These are phyloP conservation scores for Diaporthe sp. DNA, from an alignment of 2,329 filamentous ascomycete genomes.

Conservation along the genomic window DNA sequence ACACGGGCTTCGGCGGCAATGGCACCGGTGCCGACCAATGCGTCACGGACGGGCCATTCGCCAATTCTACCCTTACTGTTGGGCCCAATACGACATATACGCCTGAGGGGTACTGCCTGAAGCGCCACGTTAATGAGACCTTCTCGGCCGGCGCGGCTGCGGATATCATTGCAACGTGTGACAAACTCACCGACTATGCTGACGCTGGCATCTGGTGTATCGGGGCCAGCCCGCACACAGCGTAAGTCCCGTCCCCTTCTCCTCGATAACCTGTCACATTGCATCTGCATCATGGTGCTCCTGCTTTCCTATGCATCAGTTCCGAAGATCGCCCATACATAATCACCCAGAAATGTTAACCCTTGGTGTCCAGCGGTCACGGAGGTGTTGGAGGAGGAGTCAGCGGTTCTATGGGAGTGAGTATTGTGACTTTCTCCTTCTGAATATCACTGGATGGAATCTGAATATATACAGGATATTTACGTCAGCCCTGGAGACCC, in stretches of 20 bases:
- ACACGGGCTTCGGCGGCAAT: conserved; percentile 44
- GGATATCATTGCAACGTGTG: background rate
- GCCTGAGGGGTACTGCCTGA: conserved; percentile 56
- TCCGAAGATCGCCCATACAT: background rate
- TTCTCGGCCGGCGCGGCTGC: conserved; percentile 7
- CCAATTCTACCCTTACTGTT: conserved; percentile 51
- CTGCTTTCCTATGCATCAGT: background rate
- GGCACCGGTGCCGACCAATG: conserved; percentile 51
- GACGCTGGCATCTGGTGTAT: conserved; percentile 17
- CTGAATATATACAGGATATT: conserved; percentile 38
- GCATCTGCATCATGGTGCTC: background rate
- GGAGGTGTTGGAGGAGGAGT: conserved; percentile 9
- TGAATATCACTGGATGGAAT: background rate
- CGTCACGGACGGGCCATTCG: conserved; percentile 53
- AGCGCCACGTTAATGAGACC: conserved; percentile 49
- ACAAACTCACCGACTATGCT: background rate
- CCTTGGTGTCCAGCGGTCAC: background rate
- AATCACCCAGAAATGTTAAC: background rate
- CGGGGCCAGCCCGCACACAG: conserved; percentile 11
- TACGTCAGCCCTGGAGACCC: conserved; percentile 46
- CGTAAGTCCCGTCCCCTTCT: background rate
- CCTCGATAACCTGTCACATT: background rate
- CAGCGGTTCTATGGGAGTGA: background rate
- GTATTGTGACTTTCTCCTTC: background rate
- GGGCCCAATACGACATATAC: conserved; percentile 50